These are phyloP conservation scores for Malassezia psittaci DNA, from an alignment of 1,284 basidiomycete species.

Conservation along the genomic window DNA sequence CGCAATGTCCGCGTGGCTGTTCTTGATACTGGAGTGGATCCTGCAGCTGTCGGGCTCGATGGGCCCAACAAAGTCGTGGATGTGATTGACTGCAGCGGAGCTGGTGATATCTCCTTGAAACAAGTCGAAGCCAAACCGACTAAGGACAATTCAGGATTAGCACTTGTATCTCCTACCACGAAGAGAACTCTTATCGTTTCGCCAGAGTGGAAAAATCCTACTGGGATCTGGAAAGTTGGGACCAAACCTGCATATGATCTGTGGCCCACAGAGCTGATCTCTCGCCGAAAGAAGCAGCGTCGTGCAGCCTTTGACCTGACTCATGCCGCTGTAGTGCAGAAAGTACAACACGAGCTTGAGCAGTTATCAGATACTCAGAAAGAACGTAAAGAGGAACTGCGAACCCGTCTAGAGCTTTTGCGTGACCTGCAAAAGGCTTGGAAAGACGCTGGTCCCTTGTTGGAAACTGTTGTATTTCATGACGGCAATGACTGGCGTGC, in stretches of 20 bases:
- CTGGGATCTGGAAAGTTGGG: constrained; percentile 44
- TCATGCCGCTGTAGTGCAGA: constrained; percentile 32
- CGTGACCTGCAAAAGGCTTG: constrained; percentile 38
- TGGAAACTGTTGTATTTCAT: constrained; percentile 46
- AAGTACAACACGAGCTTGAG: constrained; percentile 32
- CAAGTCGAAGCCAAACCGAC: constrained; percentile 19
- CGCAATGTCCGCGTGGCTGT: constrained; percentile 46
- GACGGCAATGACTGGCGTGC: constrained; percentile 47
- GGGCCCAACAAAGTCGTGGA: constrained; percentile 46
- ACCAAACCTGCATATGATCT: constrained; percentile 47
- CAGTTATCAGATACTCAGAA: constrained; percentile 10
- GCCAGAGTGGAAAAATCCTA: constrained; percentile 35
- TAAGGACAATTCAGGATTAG: constrained; percentile 16
- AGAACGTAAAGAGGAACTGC: constrained; percentile 36
- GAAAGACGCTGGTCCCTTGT: constrained; percentile 43
- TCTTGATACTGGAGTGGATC: constrained; percentile 49
- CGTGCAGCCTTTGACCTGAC: constrained; percentile 41
- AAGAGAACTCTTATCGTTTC: constrained; percentile 36
- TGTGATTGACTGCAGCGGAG: constrained; percentile 47
- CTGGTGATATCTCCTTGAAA: constrained; percentile 35
- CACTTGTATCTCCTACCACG: constrained; percentile 40
- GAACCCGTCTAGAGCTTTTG: constrained; percentile 37
- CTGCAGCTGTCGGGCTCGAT: constrained; percentile 45
- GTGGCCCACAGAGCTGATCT: constrained; percentile 45
- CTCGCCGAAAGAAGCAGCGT: constrained; percentile 38